A percentile compares a stretch with the other conserved stretches of the same genome.
These are phyloP conservation scores for Roridomyces roridus DNA, from an alignment of 768 basidiomycete species.

Conservation along the genomic window DNA sequence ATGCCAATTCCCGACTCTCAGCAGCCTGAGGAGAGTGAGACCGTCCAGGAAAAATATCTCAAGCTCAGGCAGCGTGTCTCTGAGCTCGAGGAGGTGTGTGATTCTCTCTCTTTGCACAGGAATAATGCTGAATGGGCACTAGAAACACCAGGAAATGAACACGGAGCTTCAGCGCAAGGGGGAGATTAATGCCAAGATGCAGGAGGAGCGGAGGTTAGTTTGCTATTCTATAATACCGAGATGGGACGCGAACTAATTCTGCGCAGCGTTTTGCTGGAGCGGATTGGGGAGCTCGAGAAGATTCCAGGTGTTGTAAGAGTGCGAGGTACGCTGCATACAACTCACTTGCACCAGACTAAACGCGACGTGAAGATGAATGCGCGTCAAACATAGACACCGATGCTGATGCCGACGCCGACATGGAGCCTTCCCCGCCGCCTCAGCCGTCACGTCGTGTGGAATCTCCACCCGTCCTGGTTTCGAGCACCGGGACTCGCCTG, in stretches of 20 bases:
- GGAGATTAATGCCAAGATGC: constrained; percentile 66
- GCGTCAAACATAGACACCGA: constrained; percentile 52
- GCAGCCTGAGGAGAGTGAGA: constrained; percentile 28
- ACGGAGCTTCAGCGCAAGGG: constrained; percentile 64
- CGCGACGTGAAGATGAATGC: constrained; percentile 55
- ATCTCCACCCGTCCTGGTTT: constrained; percentile 44
- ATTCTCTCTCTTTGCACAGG: neutral
- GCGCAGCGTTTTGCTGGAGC: constrained; percentile 57
- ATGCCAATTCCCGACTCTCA: neutral
- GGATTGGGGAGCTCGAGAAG: too few species aligned
- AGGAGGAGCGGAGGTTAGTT: constrained; percentile 67
- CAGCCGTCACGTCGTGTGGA: constrained; percentile 36
- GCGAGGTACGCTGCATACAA: too few species aligned
- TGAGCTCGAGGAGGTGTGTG: constrained; percentile 73
- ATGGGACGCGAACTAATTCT: neutral
- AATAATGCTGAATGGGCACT: constrained; percentile 35
- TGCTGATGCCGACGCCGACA: constrained; percentile 32
- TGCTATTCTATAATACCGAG: constrained; percentile 20
- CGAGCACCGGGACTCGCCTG: constrained; percentile 53
- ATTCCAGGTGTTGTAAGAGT: too few species aligned
- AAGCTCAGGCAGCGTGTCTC: constrained; percentile 70
- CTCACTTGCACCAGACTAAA: too few species aligned
- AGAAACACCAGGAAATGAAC: constrained; percentile 67
- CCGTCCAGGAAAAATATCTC: constrained; percentile 65
- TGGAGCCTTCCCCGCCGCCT: constrained; percentile 51